These are phyloP conservation scores for Cornus florida DNA, from an alignment of 148 eudicot genomes.

Conservation along the genomic window DNA sequence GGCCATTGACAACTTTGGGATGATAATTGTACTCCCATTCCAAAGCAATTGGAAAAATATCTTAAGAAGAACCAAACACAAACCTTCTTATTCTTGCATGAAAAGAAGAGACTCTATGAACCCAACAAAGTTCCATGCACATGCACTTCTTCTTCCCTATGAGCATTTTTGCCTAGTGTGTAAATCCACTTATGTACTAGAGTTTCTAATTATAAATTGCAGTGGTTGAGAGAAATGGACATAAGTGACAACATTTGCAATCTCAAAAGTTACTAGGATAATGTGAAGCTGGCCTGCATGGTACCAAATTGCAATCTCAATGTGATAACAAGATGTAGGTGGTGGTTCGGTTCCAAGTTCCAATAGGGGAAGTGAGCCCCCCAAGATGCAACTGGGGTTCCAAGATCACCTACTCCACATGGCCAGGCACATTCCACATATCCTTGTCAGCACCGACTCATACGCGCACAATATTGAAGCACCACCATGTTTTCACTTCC, in stretches of 20 bases:
- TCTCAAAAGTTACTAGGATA: neutral
- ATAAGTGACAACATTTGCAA: neutral
- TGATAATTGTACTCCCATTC: slow-evolving; percentile 10
- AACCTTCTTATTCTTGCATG: slow-evolving; percentile 14
- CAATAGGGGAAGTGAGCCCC: slow-evolving; percentile 7
- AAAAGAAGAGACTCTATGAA: slow-evolving; percentile 16
- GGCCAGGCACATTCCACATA: slow-evolving; percentile 3
- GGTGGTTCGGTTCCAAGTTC: slow-evolving; percentile 2
- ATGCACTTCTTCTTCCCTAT: slow-evolving; percentile 7
- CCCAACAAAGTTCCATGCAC: slow-evolving; percentile 18
- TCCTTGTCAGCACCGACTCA: slow-evolving; percentile 12
- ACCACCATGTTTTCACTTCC: neutral
- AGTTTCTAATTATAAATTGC: too few species aligned
- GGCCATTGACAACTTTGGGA: neutral
- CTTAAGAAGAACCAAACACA: slow-evolving; percentile 7
- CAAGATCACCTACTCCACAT: slow-evolving; percentile 19
- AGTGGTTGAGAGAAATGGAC: too few species aligned
- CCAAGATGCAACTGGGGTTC: slow-evolving; percentile 16
- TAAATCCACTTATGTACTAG: too few species aligned
- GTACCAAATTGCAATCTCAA: neutral
- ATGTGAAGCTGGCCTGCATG: neutral
- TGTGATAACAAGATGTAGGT: neutral
- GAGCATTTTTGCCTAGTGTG: neutral
- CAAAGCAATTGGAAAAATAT: slow-evolving; percentile 16
- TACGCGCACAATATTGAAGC: neutral